Evolutionary conservation across 2,329 filamentous ascomycete genomes (phyloP).

Genomic region (Lachnellula arida): DNA sequence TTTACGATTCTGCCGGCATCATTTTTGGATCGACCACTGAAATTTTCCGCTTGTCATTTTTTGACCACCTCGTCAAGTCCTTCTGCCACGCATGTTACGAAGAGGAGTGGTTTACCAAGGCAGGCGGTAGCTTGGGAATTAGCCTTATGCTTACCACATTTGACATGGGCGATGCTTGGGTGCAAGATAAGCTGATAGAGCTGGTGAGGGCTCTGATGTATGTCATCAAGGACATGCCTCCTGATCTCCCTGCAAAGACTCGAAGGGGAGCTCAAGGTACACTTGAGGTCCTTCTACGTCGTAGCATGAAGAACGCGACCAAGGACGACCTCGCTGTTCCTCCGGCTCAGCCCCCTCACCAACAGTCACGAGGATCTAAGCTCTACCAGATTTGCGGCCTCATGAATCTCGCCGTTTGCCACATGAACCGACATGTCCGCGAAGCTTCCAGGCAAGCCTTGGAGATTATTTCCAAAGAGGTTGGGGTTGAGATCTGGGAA

Average conservation of each 20-base stretch:
- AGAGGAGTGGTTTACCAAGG: constrained; percentile 98
- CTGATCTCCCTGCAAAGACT: constrained; percentile 87
- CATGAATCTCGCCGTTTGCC: constrained; percentile 82
- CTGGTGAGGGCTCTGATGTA: constrained; percentile 91
- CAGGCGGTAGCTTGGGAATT: constrained; percentile 86
- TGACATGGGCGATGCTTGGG: constrained; percentile 78
- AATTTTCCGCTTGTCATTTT: constrained; percentile 76
- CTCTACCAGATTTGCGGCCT: constrained; percentile 76
- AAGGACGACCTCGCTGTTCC: constrained; percentile 66
- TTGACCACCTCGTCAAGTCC: constrained; percentile 72
- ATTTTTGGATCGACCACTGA: constrained; percentile 74
- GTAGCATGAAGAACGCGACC: constrained; percentile 72
- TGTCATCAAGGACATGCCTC: constrained; percentile 96
- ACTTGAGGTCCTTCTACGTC: constrained; percentile 70
- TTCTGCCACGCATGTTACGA: constrained; percentile 96
- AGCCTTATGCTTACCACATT: constrained; percentile 80
- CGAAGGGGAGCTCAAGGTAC: constrained; percentile 78
- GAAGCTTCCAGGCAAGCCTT: constrained; percentile 80
- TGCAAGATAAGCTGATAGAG: constrained; percentile 76
- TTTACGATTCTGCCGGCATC: constrained; percentile 69
- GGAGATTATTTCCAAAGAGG: constrained; percentile 72
- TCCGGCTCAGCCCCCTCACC: constrained; percentile 51
- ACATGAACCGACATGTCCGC: constrained; percentile 94
- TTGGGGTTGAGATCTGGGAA: constrained; percentile 78
- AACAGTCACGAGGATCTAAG: constrained; percentile 56